phyloP scores from a whole-genome alignment of 2,329 filamentous ascomycete genomes.

The Aspergillus amoenus region DNA sequence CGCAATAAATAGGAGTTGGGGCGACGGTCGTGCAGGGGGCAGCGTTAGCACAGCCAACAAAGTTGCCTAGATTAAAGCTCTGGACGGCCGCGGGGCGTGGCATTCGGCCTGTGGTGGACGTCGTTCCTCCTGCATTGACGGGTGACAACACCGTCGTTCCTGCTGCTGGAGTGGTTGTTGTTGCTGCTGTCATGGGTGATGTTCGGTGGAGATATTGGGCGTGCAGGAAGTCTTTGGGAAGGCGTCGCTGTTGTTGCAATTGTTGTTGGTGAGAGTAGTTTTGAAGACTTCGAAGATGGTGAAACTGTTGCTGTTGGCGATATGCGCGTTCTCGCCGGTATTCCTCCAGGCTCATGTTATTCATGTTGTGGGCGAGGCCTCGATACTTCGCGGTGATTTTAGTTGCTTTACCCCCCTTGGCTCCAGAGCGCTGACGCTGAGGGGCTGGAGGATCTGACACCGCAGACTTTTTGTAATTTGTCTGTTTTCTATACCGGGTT shows the following conservation, averaged over 20 bases:
- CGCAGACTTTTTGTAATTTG: slow-evolving; percentile 39
- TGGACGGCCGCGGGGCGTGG: slow-evolving; percentile 16
- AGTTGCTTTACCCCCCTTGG: slow-evolving; percentile 41
- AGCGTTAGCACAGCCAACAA: slow-evolving; percentile 30
- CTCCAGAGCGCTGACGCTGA: slow-evolving; percentile 42
- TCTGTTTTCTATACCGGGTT: slow-evolving; percentile 68
- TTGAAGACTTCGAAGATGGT: not conserved
- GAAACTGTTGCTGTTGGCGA: not conserved
- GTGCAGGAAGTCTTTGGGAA: slow-evolving; percentile 14
- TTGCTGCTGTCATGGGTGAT: slow-evolving; percentile 4
- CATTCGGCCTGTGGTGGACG: slow-evolving; percentile 11
- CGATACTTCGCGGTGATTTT: slow-evolving; percentile 36
- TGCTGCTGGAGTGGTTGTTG: slow-evolving; percentile 1
- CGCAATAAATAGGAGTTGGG: slow-evolving; percentile 27
- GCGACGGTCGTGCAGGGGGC: slow-evolving; percentile 17
- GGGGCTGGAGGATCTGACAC: slow-evolving; percentile 39
- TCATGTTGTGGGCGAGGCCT: slow-evolving; percentile 14
- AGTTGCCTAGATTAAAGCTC: slow-evolving; percentile 23
- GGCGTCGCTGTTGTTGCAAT: slow-evolving; percentile 8
- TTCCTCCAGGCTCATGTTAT: slow-evolving; percentile 22
- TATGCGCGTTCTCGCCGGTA: slow-evolving; percentile 13
- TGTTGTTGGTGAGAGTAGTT: no score
- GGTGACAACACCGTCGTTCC: slow-evolving; percentile 11
- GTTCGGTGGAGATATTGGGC: slow-evolving; percentile 13
- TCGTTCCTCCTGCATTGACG: not conserved